These are phyloP conservation scores for Ceratobasidium sp. DNA, from an alignment of 1,284 basidiomycete species.

Conservation along the genomic window DNA sequence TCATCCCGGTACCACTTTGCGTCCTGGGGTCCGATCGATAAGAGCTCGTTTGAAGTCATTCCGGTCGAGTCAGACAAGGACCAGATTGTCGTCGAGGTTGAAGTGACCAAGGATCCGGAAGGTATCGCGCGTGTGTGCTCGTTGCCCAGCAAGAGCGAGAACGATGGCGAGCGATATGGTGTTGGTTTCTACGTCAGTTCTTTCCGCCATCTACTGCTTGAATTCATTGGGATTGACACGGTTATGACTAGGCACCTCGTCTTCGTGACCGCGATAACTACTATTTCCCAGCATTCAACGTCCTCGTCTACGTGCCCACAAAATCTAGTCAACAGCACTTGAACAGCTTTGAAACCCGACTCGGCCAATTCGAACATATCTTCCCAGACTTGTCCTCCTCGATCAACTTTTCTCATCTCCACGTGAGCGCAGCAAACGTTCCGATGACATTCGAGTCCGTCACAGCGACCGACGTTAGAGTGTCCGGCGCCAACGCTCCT, in stretches of 20 bases:
- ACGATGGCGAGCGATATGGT: conserved; percentile 1
- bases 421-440: conserved; percentile 9
- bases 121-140: conserved; percentile 17
- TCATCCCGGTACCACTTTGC: conserved; percentile 20
- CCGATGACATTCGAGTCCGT: conserved; percentile 19
- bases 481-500: conserved; percentile 3
- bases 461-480: not conserved
- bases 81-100: conserved; percentile 27
- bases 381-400: conserved; percentile 18
- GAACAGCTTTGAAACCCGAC: conserved; percentile 21
- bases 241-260: conserved; percentile 6
- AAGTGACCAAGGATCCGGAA: conserved; percentile 18
- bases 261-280: not conserved
- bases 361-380: conserved; percentile 35
- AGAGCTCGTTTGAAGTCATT: conserved; percentile 16
- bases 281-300: conserved; percentile 13
- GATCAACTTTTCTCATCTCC: conserved; percentile 3
- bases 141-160: conserved; percentile 15
- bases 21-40: conserved; percentile 30
- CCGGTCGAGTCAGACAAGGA: conserved; percentile 32
- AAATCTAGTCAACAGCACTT: not conserved
- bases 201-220: not conserved
- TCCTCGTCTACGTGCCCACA: conserved; percentile 15
- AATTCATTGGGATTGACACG: not conserved
- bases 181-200: conserved; percentile 22